Base-by-base conservation (phyloP, 805 yeast genomes). In the Yamadazyma sp. region DNA sequence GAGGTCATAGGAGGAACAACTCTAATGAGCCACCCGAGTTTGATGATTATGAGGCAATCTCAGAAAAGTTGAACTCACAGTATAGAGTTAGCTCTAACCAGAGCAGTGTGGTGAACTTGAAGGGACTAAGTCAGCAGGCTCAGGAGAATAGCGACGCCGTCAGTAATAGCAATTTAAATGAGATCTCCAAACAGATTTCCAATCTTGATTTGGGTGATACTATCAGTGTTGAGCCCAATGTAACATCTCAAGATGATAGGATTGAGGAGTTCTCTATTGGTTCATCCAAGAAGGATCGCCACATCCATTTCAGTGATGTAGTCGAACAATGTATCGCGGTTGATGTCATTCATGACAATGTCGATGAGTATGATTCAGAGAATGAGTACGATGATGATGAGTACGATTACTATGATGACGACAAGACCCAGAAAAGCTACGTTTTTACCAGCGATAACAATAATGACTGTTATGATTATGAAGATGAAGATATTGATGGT, bases 311-410 rank as follows among this genome's bases (percentile, higher is more conserved):
- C 64, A 93, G 84, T 58, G 95, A 88, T 56, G 79, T 89, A 37
- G 99, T 93, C 21, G 90, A 88, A 58, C 99, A 93, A 60, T 93
- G 99, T 60, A 80, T 86, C 45, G 90, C 95, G 0, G 57, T 90
- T 8, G 79, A 74, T n/a, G 55, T 58, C 30, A 70, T 64, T 28
- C 70, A 67, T n/a, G 66, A 64, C 28, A 55, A 54, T 29, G 70
- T 65, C 11, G 64, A 63, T 27, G 54, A 53, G 28, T 33, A 29
- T 10, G 31, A 41, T 31, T 33, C 42, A 6, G 34, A 34, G 8
- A 54, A 53, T 34, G 33, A 32, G 15, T 44, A 41, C 25, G 53
- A 43, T 19, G 53, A 41, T 32, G 38, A 35, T 14, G 53, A 53
- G 21, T 41, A 35, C 18, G 38, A 44, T 13, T 57, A 60, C 29